These are phyloP conservation scores for Canavalia gladiata DNA, from an alignment of 306 rosid species.

Conservation along the genomic window DNA sequence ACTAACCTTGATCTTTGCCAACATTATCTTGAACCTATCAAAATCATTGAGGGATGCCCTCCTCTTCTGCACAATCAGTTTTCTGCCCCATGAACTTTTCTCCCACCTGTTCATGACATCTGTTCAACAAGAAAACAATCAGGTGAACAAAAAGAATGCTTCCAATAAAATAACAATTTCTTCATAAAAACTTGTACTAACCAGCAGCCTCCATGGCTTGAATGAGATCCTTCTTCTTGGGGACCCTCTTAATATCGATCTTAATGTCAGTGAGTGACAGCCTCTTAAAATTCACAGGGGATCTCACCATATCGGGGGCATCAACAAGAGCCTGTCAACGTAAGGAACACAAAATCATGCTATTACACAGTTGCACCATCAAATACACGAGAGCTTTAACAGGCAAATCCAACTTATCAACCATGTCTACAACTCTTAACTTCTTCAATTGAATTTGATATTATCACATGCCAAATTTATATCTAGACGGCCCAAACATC, in stretches of 20 bases:
- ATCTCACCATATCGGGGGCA: slow-evolving; percentile 83
- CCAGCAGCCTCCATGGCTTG: slow-evolving; percentile 89
- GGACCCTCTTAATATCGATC: slow-evolving; percentile 85
- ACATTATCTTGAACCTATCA: slow-evolving; percentile 91
- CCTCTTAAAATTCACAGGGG: slow-evolving; percentile 84
- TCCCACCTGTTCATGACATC: slow-evolving; percentile 95
- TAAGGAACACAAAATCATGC: neutral
- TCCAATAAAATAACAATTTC: neutral
- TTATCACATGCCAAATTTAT: neutral
- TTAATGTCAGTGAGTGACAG: slow-evolving; percentile 84
- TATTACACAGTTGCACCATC: neutral
- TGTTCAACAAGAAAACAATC: slow-evolving; percentile 27
- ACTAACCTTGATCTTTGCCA: slow-evolving; percentile 88
- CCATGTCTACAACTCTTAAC: neutral
- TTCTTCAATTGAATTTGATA: neutral
- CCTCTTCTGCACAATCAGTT: slow-evolving; percentile 80
- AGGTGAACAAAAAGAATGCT: neutral
- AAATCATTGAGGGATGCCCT: slow-evolving; percentile 80
- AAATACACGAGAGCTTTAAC: neutral
- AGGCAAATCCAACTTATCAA: neutral
- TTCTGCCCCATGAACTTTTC: slow-evolving; percentile 91
- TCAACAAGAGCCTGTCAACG: slow-evolving; percentile 80
- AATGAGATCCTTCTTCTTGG: slow-evolving; percentile 88
- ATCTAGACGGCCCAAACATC: neutral
- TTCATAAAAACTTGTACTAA: slow-evolving; percentile 12